Evolutionary conservation across 768 basidiomycete species (phyloP), one percentile per base, ranked within the genome.

Genomic region (Hebeloma cylindrosporum): DNA sequence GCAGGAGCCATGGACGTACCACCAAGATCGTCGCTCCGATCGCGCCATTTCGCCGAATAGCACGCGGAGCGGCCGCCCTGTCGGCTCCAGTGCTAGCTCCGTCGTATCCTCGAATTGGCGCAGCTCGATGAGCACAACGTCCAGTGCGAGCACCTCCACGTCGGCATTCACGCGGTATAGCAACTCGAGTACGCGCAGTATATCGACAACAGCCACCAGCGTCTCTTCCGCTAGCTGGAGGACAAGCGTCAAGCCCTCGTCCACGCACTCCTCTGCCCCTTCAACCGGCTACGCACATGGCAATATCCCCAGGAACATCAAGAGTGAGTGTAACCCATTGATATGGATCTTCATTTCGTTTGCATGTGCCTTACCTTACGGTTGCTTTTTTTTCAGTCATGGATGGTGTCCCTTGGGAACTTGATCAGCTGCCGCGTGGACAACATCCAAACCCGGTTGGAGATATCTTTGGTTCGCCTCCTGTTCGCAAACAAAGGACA

Each of bases 201-300:
- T 90, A 30, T 85, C 85, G 16, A 91, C 90, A 4, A 79, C 79
- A 44, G 89, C 88, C 32, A 93, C 90, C 11, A 88, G 86, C 53
- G 78, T 88, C 5, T 88, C 86, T 23, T 77, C 79, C 17, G 69
- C 74, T 36, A 88, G 85, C 63, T 88, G 88, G 85, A 79, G 85
- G 57, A 77, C 75, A 14, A 74, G 71, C 51, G 60, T 63, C 52
- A 71, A 72, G 51, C 59, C 66, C 11, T 55, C 64, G 25, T 55
- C 59, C 36, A 64, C 56, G 45, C 57, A 60, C 23, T 60, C 62
- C 27, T 50, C 58, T n/a, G n/a, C n/a, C n/a, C n/a, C n/a, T 45
- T 62, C 55, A 45, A 59, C 51, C 43, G 58, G 61, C 54, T 57
- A 58, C 34, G 45, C 61, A 35, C 62, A 66, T 49, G 42, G 64